Percentiles rank a stretch among this genome's conserved stretches.
Conservation (phyloP, 768 basidiomycete species). For the Lepiota brunneoincarnata region DNA sequence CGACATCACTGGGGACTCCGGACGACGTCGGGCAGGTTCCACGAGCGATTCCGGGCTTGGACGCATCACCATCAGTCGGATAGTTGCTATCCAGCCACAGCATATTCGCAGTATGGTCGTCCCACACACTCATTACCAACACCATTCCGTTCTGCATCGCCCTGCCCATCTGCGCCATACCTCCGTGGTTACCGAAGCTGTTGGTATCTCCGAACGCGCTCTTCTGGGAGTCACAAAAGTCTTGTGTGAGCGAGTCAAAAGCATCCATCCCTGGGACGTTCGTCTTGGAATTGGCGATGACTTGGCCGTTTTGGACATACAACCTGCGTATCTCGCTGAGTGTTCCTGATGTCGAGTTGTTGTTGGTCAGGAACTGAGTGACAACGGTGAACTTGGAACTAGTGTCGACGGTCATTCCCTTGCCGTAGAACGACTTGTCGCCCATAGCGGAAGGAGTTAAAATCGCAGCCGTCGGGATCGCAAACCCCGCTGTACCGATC, state of each 20-base stretch:
- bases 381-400: constrained; percentile 22
- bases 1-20: constrained; percentile 33
- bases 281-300: constrained; percentile 20
- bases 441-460: constrained; percentile 22
- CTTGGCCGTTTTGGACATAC: constrained; percentile 20
- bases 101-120: constrained; percentile 8
- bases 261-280: constrained; percentile 11
- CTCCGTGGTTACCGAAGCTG: constrained; percentile 15
- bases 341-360: constrained; percentile 18
- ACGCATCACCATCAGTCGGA: constrained; percentile 9
- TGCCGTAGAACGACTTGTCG: constrained; percentile 19
- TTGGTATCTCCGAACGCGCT: constrained; percentile 17
- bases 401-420: constrained; percentile 20
- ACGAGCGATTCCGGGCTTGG: constrained; percentile 30
- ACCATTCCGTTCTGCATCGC: constrained; percentile 3
- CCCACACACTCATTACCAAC: not conserved
- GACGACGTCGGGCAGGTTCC: constrained; percentile 38
- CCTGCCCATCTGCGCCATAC: constrained; percentile 1
- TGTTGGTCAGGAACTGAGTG: constrained; percentile 21
- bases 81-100: constrained; percentile 7
- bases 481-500: constrained; percentile 17
- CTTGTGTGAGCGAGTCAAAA: constrained; percentile 16
- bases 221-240: constrained; percentile 17
- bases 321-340: constrained; percentile 20
- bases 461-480: constrained; percentile 22